Conservation (phyloP, 768 basidiomycete species). For the Boletus rex-veris region DNA sequence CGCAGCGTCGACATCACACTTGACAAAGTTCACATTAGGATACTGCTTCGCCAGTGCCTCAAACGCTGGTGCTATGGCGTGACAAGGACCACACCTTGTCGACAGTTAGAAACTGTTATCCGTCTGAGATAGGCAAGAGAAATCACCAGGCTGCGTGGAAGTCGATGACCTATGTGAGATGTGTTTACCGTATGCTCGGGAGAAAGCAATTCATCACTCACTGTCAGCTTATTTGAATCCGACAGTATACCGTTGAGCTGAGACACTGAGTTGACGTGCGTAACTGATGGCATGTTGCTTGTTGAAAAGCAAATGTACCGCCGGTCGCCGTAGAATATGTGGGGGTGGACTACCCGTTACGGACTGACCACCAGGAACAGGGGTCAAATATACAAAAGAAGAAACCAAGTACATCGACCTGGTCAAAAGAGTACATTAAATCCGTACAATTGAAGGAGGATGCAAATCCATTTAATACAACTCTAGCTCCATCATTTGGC, state of each 20-base stretch:
- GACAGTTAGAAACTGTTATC: constrained; percentile 8
- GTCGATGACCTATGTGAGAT: constrained; percentile 65
- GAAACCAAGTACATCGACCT: too few relatives aligned
- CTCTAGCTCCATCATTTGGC: neutral
- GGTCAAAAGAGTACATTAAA: too few relatives aligned
- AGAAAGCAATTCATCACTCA: constrained; percentile 27
- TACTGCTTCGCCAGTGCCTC: constrained; percentile 69
- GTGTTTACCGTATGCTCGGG: neutral
- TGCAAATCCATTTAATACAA: constrained; percentile 5
- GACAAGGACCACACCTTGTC: constrained; percentile 81
- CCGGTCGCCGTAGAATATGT: neutral
- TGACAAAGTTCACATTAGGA: constrained; percentile 72
- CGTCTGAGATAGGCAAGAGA: neutral
- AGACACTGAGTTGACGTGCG: constrained; percentile 58
- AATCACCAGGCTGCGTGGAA: constrained; percentile 80
- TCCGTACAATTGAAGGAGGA: neutral
- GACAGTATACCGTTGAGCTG: constrained; percentile 59
- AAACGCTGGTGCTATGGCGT: constrained; percentile 73
- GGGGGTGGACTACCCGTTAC: neutral
- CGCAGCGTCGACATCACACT: constrained; percentile 75
- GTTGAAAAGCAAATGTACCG: neutral
- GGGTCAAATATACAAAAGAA: too few relatives aligned
- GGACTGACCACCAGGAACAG: neutral
- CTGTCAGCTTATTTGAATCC: constrained; percentile 63
- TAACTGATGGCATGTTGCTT: constrained; percentile 52